Evolutionary conservation across 176 grass and related monocot genomes (phyloP), one percentile per base, ranked within the genome.

Genomic region (Avena eriantha): DNA sequence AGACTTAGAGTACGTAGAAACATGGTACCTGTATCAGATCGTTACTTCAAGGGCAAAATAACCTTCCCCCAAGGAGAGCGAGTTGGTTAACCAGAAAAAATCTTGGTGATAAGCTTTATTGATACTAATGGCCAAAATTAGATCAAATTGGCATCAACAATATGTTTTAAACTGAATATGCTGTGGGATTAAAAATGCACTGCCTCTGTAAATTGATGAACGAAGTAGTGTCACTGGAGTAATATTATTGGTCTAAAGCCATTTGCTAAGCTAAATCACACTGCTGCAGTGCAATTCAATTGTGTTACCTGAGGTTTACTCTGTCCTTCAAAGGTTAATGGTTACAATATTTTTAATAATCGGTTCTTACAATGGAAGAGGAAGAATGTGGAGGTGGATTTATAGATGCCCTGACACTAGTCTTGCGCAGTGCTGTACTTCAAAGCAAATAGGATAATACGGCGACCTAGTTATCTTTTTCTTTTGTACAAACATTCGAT

Each of bases 251-350:
- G 26, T 31, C 69, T 74, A n/a, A 41, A 87, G 5, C 73, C 15
- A 48, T 73, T 86, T 64, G 24, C 46, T 77, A 77, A 56, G 13
- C 10, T 21, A 70, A 56, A 41, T 17, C 48, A 50, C 33, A 35
- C 15, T 8, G 53, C 8, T 80, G 23, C 39, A 49, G 9, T 80
- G 16, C 45, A 78, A 78, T 39, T 78, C 45, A 78, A 78, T 58
- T 78, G 19, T 75, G 45, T 60, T 21, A 4, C 23, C 10, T 31
- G 26, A 82, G 26, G 66, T 56, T 71, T 41, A 71, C 39, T 55
- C 21, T 82, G 64, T 82, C 64, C 80, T 82, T 72, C 33, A 72
- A 71, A 57, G 50, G 21, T 82, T 82, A 45, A 31, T 86, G 65
- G 22, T 72, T 19, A 46, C 35, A 70, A 47, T 23, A 73, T 46